Base-by-base conservation (phyloP, 1,284 basidiomycete genomes). In the Ustilago shanxiensis region DNA sequence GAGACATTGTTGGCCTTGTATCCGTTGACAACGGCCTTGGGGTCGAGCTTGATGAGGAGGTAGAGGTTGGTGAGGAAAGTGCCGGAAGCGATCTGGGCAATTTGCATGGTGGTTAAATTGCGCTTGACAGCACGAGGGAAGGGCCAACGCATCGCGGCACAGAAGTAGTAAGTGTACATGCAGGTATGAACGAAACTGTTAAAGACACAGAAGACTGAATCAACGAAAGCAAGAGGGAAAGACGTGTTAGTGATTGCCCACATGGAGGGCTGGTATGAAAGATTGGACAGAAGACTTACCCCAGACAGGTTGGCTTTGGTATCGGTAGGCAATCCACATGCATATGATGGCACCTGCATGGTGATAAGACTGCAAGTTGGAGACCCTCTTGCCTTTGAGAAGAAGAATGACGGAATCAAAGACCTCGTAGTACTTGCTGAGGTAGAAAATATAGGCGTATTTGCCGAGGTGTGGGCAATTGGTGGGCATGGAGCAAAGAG, bases 261-360 rank as follows among this genome's bases (percentile, higher is more conserved):
- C 2, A 22, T 31, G 18, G 39, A 37, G 16, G 22, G 7, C n/a
- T 9, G 41, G 7, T 1, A 20, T 16, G 9, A n/a, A 20, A 29
- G 16, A 28, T 2, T n/a, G 11, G 28, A 41, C 10, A 3, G 22
- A 5, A 5, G 4, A 54, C 71, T 60, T 61, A 73, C 74, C 74
- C 81, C 81, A 83, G 28, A 83, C 75, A 10, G 81, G 66, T 54
- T 77, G 73, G 24, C 67, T 67, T 64, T 82, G 79, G 22, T 84
- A 84, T 22, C 85, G 77, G 58, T 80, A 79, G 6, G 80, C 86
- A 51, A 83, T 75, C 80, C 83, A 86, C 83, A 87, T 86, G 76
- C 79, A 81, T 55, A 85, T 68, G 69, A 86, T 82, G 6, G 85
- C 85, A 14, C 85, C 83, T 8, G 83, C 81, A 35, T 82, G 80